Percentiles rank a stretch among this genome's conserved stretches.
These are phyloP conservation scores for Echium plantagineum DNA, from an alignment of 257 asterid genomes.

Conservation along the genomic window DNA sequence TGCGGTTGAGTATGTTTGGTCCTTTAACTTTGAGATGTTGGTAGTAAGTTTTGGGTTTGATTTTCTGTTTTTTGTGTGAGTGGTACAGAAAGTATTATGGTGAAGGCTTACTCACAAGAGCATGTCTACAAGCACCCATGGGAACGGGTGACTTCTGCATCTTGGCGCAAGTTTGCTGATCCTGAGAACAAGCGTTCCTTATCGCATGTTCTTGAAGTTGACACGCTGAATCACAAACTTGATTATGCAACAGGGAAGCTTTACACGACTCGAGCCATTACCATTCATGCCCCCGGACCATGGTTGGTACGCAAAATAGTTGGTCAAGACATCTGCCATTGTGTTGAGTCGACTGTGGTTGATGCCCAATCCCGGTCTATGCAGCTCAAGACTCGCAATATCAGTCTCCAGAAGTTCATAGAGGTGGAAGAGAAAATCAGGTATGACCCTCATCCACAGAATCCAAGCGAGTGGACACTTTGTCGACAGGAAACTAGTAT, in stretches of 20 bases:
- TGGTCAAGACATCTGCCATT: slow-evolving; percentile 85
- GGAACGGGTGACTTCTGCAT: slow-evolving; percentile 92
- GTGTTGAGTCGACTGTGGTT: slow-evolving; percentile 81
- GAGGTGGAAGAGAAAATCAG: slow-evolving; percentile 95
- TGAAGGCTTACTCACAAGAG: slow-evolving; percentile 86
- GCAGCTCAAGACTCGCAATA: slow-evolving; percentile 82
- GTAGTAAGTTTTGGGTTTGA: background rate
- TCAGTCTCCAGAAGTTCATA: slow-evolving; percentile 72
- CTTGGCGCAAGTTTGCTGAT: slow-evolving; percentile 93
- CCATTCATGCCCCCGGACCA: slow-evolving; percentile 93
- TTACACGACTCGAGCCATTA: slow-evolving; percentile 77
- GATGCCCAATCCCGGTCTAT: slow-evolving; percentile 66
- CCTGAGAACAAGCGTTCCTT: slow-evolving; percentile 78
- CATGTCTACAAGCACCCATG: slow-evolving; percentile 94
- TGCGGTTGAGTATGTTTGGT: too few relatives aligned
- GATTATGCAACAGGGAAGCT: slow-evolving; percentile 59
- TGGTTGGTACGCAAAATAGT: slow-evolving; percentile 79
- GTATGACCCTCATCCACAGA: slow-evolving; percentile 88
- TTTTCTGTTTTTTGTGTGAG: background rate
- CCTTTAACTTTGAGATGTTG: too few relatives aligned
- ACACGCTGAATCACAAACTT: slow-evolving; percentile 71
- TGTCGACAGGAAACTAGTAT: slow-evolving; percentile 91
- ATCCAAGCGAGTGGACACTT: slow-evolving; percentile 66
- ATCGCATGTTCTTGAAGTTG: slow-evolving; percentile 85
- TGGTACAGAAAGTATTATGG: slow-evolving; percentile 31